phyloP scores from a whole-genome alignment of 2,329 filamentous ascomycete genomes.

The Colletotrichum liriopes region DNA sequence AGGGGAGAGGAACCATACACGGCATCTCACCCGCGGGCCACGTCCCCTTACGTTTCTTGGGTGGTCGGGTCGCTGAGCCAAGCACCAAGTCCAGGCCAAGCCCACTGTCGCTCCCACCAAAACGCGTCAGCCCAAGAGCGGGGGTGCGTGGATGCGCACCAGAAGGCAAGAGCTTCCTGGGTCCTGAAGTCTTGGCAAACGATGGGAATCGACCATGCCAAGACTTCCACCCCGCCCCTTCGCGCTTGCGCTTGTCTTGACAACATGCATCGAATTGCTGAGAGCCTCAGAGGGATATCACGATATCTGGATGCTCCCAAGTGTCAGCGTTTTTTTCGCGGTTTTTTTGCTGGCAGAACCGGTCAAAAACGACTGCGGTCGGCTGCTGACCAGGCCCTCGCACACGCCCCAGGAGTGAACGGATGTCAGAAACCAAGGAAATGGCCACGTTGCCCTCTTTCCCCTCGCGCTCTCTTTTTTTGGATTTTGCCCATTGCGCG shows the following conservation, averaged over 20 bases:
- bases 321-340: slow-evolving; percentile 32
- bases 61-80: background rate
- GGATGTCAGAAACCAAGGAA: slow-evolving; percentile 39
- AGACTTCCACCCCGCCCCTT: slow-evolving; percentile 43
- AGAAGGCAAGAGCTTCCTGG: slow-evolving; percentile 40
- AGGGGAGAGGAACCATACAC: background rate
- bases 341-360: slow-evolving; percentile 36
- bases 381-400: background rate
- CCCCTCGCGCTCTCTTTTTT: slow-evolving; percentile 7
- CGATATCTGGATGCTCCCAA: slow-evolving; percentile 23
- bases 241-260: slow-evolving; percentile 43
- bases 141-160: slow-evolving; percentile 27
- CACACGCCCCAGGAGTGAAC: slow-evolving; percentile 23
- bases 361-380: slow-evolving; percentile 9
- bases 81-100: slow-evolving; percentile 3
- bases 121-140: slow-evolving; percentile 40
- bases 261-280: slow-evolving; percentile 40
- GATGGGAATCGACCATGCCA: slow-evolving; percentile 29
- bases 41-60: background rate
- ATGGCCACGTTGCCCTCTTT: slow-evolving; percentile 33
- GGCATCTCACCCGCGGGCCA: slow-evolving; percentile 6
- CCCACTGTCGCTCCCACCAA: slow-evolving; percentile 35
- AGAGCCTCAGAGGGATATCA: slow-evolving; percentile 37
- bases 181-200: slow-evolving; percentile 40
- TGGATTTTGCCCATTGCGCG: background rate